These are phyloP conservation scores for Candida sanyaensis DNA, from an alignment of 1,139 yeast genomes.

Conservation along the genomic window DNA sequence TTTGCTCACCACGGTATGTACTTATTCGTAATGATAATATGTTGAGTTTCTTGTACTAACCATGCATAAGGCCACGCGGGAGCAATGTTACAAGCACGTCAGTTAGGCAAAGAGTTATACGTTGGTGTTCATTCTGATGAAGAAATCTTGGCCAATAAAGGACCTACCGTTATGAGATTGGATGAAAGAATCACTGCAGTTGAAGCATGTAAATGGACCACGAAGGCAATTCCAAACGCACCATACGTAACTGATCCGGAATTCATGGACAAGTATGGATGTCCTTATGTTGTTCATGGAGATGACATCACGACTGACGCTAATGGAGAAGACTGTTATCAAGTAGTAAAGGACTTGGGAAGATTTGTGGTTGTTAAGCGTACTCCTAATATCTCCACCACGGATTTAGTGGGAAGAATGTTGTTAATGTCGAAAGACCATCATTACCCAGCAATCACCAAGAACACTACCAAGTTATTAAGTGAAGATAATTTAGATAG, in stretches of 20 bases:
- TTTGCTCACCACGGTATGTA: slow-evolving; percentile 89
- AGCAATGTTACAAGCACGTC: slow-evolving; percentile 91
- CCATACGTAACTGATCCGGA: slow-evolving; percentile 94
- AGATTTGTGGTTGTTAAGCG: slow-evolving; percentile 86
- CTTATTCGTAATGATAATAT: too few relatives aligned
- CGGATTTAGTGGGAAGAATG: slow-evolving; percentile 94
- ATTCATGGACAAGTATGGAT: slow-evolving; percentile 72
- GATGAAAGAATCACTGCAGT: slow-evolving; percentile 82
- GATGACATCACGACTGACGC: slow-evolving; percentile 98
- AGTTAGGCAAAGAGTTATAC: slow-evolving; percentile 67
- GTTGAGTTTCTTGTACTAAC: slow-evolving; percentile 10
- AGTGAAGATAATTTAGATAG: slow-evolving; percentile 32
- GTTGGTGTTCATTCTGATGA: slow-evolving; percentile 94
- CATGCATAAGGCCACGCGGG: slow-evolving; percentile 77
- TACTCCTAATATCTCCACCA: slow-evolving; percentile 92
- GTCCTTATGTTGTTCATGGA: slow-evolving; percentile 93
- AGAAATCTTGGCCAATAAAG: slow-evolving; percentile 79
- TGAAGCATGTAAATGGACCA: slow-evolving; percentile 88
- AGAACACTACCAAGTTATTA: slow-evolving; percentile 30
- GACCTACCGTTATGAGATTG: slow-evolving; percentile 89
- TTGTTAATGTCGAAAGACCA: slow-evolving; percentile 60
- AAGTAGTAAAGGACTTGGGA: slow-evolving; percentile 80
- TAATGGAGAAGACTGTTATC: slow-evolving; percentile 90
- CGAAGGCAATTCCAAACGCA: slow-evolving; percentile 70
- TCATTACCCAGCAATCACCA: slow-evolving; percentile 46